phyloP scores from a whole-genome alignment of 2,329 filamentous ascomycete species.

The Epichloe sibirici region DNA sequence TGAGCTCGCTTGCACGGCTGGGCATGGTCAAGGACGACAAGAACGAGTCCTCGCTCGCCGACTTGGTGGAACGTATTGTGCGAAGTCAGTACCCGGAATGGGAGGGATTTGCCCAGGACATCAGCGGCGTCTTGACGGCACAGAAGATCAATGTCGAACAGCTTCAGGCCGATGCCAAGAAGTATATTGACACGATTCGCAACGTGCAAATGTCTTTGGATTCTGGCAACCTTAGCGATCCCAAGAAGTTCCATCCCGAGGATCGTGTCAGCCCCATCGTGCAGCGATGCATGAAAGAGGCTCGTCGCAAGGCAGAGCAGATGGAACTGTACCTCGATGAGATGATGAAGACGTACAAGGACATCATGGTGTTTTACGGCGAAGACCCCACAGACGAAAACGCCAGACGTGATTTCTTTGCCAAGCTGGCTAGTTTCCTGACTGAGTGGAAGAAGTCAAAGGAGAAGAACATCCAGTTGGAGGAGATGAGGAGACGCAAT shows the following conservation, averaged over 20 bases:
- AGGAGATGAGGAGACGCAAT: constrained; percentile 74
- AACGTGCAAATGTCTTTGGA: constrained; percentile 90
- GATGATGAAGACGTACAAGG: constrained; percentile 81
- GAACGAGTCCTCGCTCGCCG: constrained; percentile 91
- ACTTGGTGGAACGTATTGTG: constrained; percentile 92
- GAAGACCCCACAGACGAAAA: constrained; percentile 89
- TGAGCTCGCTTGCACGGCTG: constrained; percentile 81
- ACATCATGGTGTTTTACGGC: constrained; percentile 93
- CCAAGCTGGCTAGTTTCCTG: constrained; percentile 83
- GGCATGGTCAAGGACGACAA: constrained; percentile 99
- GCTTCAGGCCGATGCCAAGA: constrained; percentile 73
- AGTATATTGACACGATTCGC: constrained; percentile 88
- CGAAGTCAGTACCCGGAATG: constrained; percentile 94
- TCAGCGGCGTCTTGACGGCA: constrained; percentile 60
- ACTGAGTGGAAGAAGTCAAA: constrained; percentile 91
- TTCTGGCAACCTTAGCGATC: constrained; percentile 85
- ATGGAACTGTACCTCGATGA: constrained; percentile 88
- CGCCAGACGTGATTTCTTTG: constrained; percentile 88
- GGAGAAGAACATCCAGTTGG: constrained; percentile 77
- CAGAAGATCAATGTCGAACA: constrained; percentile 96
- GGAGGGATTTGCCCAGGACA: constrained; percentile 80
- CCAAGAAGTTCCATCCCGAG: constrained; percentile 95
- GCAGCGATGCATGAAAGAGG: constrained; percentile 92
- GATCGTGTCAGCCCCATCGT: constrained; percentile 88
- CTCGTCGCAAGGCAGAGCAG: constrained; percentile 88